These are phyloP conservation scores for Sugiyamaella pinicola DNA, from an alignment of 1,139 yeast species.

Conservation along the genomic window DNA sequence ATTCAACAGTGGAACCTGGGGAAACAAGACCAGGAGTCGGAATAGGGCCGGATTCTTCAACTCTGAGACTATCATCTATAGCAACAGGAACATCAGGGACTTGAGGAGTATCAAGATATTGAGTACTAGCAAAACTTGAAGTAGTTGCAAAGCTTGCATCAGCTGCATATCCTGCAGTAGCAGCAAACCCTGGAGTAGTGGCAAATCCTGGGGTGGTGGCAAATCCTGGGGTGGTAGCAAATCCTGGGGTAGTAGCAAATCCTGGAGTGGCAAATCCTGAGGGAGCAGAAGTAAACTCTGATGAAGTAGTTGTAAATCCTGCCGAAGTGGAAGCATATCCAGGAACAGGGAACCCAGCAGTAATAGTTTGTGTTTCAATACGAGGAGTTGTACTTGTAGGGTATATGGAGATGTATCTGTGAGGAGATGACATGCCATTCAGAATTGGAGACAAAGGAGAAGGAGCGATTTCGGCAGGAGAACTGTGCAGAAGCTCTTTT, in stretches of 20 bases:
- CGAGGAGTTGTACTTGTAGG: background rate
- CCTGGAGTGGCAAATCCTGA: constrained; percentile 7
- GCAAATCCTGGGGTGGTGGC: constrained; percentile 7
- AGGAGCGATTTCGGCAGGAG: background rate
- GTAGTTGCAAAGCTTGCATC: no score
- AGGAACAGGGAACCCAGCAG: background rate
- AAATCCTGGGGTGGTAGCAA: background rate
- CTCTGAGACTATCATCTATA: background rate
- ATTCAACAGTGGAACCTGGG: background rate
- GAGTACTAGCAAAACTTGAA: background rate
- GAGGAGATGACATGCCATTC: background rate
- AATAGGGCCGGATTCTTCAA: background rate
- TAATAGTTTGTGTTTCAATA: background rate
- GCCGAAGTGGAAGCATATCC: background rate
- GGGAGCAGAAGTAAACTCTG: background rate
- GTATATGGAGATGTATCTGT: background rate
- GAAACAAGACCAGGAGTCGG: background rate
- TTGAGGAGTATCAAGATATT: background rate
- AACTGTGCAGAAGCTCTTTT: background rate
- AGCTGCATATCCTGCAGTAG: no score
- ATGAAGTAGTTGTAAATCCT: background rate
- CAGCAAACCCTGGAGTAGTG: background rate
- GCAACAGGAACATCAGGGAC: background rate
- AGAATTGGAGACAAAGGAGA: constrained; percentile 1
- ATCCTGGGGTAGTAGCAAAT: background rate